phyloP scores from a whole-genome alignment of 305 asterid genomes.

The Fraxinus greggii region DNA sequence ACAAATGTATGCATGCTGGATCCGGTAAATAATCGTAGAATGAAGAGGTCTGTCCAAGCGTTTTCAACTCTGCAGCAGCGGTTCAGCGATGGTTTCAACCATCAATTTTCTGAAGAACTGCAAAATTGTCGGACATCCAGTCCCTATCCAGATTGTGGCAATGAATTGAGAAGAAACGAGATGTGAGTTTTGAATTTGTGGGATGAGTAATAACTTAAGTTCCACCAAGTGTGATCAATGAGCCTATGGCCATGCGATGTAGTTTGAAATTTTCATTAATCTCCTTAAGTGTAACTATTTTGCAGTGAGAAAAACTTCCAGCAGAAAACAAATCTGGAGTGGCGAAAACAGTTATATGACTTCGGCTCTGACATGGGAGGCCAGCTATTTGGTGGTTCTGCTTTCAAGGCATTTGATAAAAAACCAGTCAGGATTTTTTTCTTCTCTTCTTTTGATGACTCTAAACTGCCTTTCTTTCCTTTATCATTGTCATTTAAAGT shows the following conservation, averaged over 20 bases:
- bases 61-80: background rate
- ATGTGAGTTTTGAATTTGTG: constrained; percentile 13
- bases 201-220: background rate
- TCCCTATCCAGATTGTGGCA: background rate
- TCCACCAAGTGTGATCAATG: constrained; percentile 3
- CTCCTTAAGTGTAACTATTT: background rate
- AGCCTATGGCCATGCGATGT: background rate
- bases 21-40: background rate
- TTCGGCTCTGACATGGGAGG: constrained; percentile 13
- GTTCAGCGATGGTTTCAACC: constrained; percentile 3
- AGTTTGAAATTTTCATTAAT: constrained; percentile 1
- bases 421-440: constrained; percentile 7
- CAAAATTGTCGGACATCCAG: background rate
- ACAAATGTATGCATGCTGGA: background rate
- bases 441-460: background rate
- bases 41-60: background rate
- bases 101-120: constrained; percentile 14
- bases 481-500: background rate
- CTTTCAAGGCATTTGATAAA: constrained; percentile 24
- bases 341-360: constrained; percentile 19
- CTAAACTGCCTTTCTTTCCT: background rate
- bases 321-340: background rate
- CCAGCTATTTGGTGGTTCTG: constrained; percentile 2
- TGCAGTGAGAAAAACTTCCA: constrained; percentile 23
- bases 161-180: constrained; percentile 6